Conservation (phyloP, 306 rosid genomes). For the Astragalus glycyphyllos region DNA sequence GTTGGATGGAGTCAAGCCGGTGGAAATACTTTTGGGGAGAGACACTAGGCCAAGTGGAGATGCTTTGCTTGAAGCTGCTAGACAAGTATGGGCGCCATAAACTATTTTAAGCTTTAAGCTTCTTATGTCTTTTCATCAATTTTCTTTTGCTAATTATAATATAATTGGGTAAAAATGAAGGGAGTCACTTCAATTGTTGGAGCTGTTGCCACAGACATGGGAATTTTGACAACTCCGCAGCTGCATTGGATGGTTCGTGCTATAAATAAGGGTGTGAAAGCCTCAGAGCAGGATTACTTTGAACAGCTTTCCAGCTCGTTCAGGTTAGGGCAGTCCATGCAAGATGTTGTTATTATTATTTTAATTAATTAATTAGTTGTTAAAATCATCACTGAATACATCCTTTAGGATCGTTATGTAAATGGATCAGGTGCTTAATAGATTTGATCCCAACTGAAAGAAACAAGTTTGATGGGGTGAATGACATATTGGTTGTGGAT, state of each 20-base stretch:
- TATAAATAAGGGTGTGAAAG: slow-evolving; percentile 63
- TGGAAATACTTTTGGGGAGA: slow-evolving; percentile 75
- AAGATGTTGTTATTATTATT: not conserved
- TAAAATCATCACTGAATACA: slow-evolving; percentile 19
- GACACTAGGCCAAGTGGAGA: slow-evolving; percentile 96
- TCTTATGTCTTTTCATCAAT: not conserved
- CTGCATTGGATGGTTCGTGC: slow-evolving; percentile 95
- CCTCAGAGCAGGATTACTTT: slow-evolving; percentile 74
- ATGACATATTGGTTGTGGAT: slow-evolving; percentile 72
- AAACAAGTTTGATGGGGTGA: slow-evolving; percentile 36
- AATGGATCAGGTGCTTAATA: slow-evolving; percentile 79
- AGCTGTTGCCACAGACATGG: slow-evolving; percentile 71
- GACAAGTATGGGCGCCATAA: slow-evolving; percentile 50
- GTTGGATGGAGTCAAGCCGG: slow-evolving; percentile 52
- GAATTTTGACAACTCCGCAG: slow-evolving; percentile 87
- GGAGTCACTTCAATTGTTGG: slow-evolving; percentile 77
- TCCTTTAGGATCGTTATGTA: slow-evolving; percentile 46
- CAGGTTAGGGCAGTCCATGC: slow-evolving; percentile 63
- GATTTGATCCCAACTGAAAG: slow-evolving; percentile 69
- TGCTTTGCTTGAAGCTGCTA: slow-evolving; percentile 85
- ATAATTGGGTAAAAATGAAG: slow-evolving; percentile 52
- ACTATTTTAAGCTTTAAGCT: slow-evolving; percentile 16
- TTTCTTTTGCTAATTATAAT: not conserved
- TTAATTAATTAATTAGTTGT: no score
- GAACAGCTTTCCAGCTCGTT: slow-evolving; percentile 72